phyloP scores from a whole-genome alignment of 164 flowering plant genomes.

The Aristolochia contorta region DNA sequence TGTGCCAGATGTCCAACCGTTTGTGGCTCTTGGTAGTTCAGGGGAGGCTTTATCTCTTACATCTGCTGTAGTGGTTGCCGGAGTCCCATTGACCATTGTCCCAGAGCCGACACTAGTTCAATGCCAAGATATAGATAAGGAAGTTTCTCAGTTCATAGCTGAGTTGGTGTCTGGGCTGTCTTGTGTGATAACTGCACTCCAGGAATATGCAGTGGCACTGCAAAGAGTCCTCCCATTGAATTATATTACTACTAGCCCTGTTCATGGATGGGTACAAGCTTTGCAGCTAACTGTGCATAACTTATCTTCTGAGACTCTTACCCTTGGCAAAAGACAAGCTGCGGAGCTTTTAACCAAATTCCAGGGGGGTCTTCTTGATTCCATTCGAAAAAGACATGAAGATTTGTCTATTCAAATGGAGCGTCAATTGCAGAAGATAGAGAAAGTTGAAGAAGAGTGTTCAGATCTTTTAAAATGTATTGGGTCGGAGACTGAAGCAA shows the following conservation, averaged over 20 bases:
- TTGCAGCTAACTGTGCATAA: conserved; percentile 52
- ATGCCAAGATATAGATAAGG: conserved; percentile 82
- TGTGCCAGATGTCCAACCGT: conserved; percentile 43
- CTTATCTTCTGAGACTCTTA: conserved; percentile 59
- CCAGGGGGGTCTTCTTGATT: conserved; percentile 36
- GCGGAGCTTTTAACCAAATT: conserved; percentile 52
- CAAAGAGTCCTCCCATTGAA: conserved; percentile 77
- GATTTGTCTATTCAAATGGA: conserved; percentile 52
- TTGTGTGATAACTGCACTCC: conserved; percentile 45
- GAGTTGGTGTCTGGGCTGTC: conserved; percentile 65
- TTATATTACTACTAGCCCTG: conserved; percentile 66
- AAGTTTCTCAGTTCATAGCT: conserved; percentile 53
- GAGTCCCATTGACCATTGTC: conserved; percentile 82
- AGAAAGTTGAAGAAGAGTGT: conserved; percentile 63
- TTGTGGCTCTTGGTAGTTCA: conserved; percentile 31
- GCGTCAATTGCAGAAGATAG: conserved; percentile 52
- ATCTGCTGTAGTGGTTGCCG: conserved; percentile 76
- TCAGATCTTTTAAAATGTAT: conserved; percentile 57
- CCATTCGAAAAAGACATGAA: conserved; percentile 34
- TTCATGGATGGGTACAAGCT: conserved; percentile 86
- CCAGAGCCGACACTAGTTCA: conserved; percentile 97
- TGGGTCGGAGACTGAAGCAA: conserved; percentile 65
- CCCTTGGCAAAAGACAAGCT: conserved; percentile 66
- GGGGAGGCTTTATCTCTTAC: conserved; percentile 64
- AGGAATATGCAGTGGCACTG: conserved; percentile 67